Conservation (phyloP, 2,329 filamentous ascomycete species). For the Harringtonia lauricola region DNA sequence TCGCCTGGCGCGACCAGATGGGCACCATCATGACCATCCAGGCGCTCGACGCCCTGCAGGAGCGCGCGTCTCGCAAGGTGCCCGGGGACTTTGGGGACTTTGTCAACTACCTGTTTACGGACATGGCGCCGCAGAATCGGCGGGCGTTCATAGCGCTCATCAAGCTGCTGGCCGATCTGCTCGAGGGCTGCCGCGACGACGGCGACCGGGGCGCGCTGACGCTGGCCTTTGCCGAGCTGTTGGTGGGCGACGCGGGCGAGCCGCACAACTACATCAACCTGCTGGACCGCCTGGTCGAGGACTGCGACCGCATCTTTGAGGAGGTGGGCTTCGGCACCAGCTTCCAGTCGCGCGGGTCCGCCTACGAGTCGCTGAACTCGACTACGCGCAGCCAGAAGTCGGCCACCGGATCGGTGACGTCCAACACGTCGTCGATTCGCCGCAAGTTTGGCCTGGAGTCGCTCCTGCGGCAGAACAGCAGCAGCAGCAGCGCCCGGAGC, state of each 20-base stretch:
- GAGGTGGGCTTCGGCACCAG: constrained; percentile 32
- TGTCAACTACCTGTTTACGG: constrained; percentile 50
- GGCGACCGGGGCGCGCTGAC: constrained; percentile 82
- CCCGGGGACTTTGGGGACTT: constrained; percentile 64
- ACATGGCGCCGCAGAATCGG: constrained; percentile 58
- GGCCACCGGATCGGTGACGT: constrained; percentile 65
- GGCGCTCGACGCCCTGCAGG: constrained; percentile 64
- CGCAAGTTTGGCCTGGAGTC: constrained; percentile 74
- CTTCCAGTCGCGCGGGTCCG: constrained; percentile 38
- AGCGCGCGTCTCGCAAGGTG: constrained; percentile 51
- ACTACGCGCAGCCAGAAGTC: constrained; percentile 42
- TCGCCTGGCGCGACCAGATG: constrained; percentile 83
- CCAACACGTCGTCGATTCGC: constrained; percentile 76
- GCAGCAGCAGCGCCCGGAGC: constrained; percentile 24
- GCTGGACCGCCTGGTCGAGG: constrained; percentile 78
- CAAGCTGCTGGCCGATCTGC: constrained; percentile 73
- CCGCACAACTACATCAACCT: constrained; percentile 80
- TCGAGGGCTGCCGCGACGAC: constrained; percentile 85
- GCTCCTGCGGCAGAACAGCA: constrained; percentile 69
- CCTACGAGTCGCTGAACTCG: constrained; percentile 48
- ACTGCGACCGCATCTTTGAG: constrained; percentile 81
- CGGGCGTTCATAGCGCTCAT: constrained; percentile 76
- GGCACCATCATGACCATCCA: constrained; percentile 69
- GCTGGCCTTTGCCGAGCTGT: constrained; percentile 75
- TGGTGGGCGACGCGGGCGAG: constrained; percentile 55